Conservation (phyloP, 768 basidiomycete species). For the Tephrocybe sp. region DNA sequence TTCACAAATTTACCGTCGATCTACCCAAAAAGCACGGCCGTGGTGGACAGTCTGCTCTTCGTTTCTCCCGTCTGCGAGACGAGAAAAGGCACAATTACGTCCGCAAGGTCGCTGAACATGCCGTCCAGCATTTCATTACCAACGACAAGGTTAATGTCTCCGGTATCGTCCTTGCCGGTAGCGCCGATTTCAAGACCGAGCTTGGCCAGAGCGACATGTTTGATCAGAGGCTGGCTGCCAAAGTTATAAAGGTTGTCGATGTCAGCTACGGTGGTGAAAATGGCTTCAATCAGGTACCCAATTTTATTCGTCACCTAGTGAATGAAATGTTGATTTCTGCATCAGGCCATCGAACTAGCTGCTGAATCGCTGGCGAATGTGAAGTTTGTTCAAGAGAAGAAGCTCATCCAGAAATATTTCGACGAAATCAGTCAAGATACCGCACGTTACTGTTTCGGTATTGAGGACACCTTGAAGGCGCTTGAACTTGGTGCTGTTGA, state of each 20-base stretch:
- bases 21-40: slow-evolving; percentile 99
- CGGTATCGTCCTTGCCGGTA: slow-evolving; percentile 93
- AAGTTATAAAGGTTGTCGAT: slow-evolving; percentile 97
- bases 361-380: slow-evolving; percentile 96
- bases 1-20: slow-evolving; percentile 99
- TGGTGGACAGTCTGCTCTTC: slow-evolving; percentile 98
- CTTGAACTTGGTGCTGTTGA: slow-evolving; percentile 96
- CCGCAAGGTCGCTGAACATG: slow-evolving; percentile 95
- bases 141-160: slow-evolving; percentile 98
- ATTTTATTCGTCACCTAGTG: neutral
- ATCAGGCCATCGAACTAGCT: slow-evolving; percentile 98
- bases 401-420: slow-evolving; percentile 96
- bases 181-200: slow-evolving; percentile 99
- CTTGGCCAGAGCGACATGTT: slow-evolving; percentile 96
- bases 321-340: too few relatives aligned
- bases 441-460: slow-evolving; percentile 95
- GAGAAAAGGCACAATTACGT: slow-evolving; percentile 99
- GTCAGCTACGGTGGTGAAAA: slow-evolving; percentile 99
- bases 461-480: slow-evolving; percentile 94
- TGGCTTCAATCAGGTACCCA: slow-evolving; percentile 90
- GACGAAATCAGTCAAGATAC: slow-evolving; percentile 99
- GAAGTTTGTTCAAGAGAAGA: slow-evolving; percentile 99
- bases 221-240: slow-evolving; percentile 81
- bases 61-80: slow-evolving; percentile 99
- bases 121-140: slow-evolving; percentile 97